Conservation (phyloP, 2,329 filamentous ascomycete genomes). For the Thermochaetoides dissita region DNA sequence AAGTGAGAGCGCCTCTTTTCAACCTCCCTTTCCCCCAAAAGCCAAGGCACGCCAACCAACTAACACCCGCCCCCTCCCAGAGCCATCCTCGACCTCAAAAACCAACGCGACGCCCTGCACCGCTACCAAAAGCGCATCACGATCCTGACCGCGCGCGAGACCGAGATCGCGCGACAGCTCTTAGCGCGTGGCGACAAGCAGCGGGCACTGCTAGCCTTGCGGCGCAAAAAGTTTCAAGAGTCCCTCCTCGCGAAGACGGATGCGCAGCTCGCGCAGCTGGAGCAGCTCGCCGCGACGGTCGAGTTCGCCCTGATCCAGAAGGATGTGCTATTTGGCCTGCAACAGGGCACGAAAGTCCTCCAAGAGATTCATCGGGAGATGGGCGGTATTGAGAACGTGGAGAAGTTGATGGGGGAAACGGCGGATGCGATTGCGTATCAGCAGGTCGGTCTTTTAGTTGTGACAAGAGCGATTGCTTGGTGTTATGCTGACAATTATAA, state of each 20-base stretch:
- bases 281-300: constrained; percentile 74
- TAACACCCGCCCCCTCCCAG: constrained; percentile 30
- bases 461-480: too few species aligned
- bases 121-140: constrained; percentile 89
- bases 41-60: not conserved
- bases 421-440: constrained; percentile 88
- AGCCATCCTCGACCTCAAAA: constrained; percentile 94
- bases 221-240: constrained; percentile 95
- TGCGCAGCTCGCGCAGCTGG: constrained; percentile 81
- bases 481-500: too few species aligned
- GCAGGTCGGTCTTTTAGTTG: constrained; percentile 38
- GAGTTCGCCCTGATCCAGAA: constrained; percentile 97
- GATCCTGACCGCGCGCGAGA: constrained; percentile 75
- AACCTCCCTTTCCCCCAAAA: constrained; percentile 1
- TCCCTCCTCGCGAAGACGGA: constrained; percentile 79
- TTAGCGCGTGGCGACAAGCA: constrained; percentile 66
- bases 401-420: constrained; percentile 87
- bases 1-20: constrained; percentile 44
- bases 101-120: constrained; percentile 90
- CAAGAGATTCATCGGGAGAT: constrained; percentile 90
- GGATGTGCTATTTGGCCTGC: constrained; percentile 81
- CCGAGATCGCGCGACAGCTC: constrained; percentile 70
- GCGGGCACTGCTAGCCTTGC: constrained; percentile 72
- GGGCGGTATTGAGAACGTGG: constrained; percentile 84
- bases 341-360: constrained; percentile 81